Conservation (phyloP, 1,139 yeast species). For the Geotrichum siamense region DNA sequence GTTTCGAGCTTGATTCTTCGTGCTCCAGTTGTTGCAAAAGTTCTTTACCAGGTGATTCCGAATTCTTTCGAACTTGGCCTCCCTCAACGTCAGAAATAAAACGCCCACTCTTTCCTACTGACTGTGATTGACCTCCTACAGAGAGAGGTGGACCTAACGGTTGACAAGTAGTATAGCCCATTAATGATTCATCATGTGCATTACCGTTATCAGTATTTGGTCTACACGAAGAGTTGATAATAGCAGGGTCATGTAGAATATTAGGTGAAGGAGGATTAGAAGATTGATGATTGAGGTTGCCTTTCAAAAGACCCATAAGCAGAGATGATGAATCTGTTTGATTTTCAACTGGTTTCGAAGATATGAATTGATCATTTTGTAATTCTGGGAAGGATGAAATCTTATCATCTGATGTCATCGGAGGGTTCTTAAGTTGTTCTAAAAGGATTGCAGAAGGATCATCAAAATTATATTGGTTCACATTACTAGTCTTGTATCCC, state of each 20-base stretch:
- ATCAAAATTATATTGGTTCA: no score
- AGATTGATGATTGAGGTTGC: background rate
- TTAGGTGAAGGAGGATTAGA: background rate
- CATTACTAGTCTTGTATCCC: no score
- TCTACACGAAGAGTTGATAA: slow-evolving; percentile 1
- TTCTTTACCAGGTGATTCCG: slow-evolving; percentile 12
- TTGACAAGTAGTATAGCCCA: slow-evolving; percentile 9
- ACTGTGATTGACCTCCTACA: background rate
- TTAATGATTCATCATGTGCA: slow-evolving; percentile 8
- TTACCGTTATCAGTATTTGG: background rate
- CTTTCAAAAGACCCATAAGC: slow-evolving; percentile 10
- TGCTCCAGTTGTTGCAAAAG: slow-evolving; percentile 8
- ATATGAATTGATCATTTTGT: no score
- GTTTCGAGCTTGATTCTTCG: slow-evolving; percentile 1
- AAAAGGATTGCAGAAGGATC: background rate
- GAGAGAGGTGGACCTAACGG: slow-evolving; percentile 7
- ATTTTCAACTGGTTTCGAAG: background rate
- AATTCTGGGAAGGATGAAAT: no score
- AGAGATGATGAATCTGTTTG: slow-evolving; percentile 6
- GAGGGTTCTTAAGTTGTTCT: background rate
- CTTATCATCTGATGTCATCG: background rate
- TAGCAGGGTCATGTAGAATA: slow-evolving; percentile 6
- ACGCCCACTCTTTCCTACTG: slow-evolving; percentile 2
- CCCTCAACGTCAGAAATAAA: slow-evolving; percentile 9
- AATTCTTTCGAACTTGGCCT: background rate